Base-by-base conservation (phyloP, 2,329 filamentous ascomycete genomes). In the Rhynchosporium graminicola region DNA sequence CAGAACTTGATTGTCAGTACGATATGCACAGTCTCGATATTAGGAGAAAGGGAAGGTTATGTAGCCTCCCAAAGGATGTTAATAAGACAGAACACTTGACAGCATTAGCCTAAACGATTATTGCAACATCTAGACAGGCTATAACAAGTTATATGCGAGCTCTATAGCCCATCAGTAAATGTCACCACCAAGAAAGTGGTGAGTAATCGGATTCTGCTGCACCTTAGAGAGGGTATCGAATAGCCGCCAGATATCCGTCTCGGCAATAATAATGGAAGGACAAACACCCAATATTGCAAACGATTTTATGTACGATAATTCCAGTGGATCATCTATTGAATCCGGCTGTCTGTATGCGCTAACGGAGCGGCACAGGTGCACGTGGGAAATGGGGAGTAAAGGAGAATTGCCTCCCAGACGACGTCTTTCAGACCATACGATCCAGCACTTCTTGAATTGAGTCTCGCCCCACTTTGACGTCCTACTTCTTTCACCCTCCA, bases 201-300 rank as follows among this genome's bases (percentile, higher is more conserved):
- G 7, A 47, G 45, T 47, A 47, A 47, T 47, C 45, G 45, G 45
- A 26, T 47, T 26, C 45, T 47, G 45, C 9, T 28, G 45, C 45
- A 9, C n/a, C 7, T 47, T 26, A 15, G 6, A 33, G 28, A 28
- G 47, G 47, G 29, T 51, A 51, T 51, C 33, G 28, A 51, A 36
- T 51, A 51, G 13, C 47, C 47, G 10, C 10, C 31, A 1, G 47
- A 33, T 51, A 51, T 26, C 47, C 47, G 31, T 9, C 20, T 4
- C 46, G 20, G 20, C 20, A 20, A 20, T 20, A 20, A 20, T 20
- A 20, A 20, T 20, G 20, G 20, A 20, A 20, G 20, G 20, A 20
- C 20, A 20, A 20, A 20, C 20, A 20, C 20, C 20, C 20, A 20
- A 20, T 20, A 20, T 20, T 20, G 20, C 20, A 20, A 20, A 20